A percentile compares a stretch with the other conserved stretches of the same genome.
Conservation (phyloP, 192 early-diverging fungal genomes). For the Spizellomyces sp. region DNA sequence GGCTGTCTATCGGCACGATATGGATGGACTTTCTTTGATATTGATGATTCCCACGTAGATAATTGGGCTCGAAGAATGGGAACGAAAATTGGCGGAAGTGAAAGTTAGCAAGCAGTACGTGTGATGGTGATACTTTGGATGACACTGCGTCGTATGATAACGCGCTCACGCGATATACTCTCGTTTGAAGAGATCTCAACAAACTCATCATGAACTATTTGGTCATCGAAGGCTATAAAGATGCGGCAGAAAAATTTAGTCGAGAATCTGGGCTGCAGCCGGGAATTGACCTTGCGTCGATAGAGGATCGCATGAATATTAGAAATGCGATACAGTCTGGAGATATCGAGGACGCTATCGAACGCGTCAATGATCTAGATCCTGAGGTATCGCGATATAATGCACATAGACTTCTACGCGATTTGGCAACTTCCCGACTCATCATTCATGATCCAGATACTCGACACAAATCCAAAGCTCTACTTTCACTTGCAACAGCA, state of each 20-base stretch:
- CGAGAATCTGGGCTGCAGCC: slow-evolving; percentile 81
- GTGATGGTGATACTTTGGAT: background rate
- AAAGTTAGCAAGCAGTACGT: slow-evolving; percentile 80
- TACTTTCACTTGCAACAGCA: slow-evolving; percentile 98
- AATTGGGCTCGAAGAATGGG: slow-evolving; percentile 75
- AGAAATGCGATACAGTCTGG: slow-evolving; percentile 89
- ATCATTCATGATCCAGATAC: slow-evolving; percentile 56
- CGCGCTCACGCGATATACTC: background rate
- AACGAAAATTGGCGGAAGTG: slow-evolving; percentile 77
- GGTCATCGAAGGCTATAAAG: slow-evolving; percentile 98
- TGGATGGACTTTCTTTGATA: too few species aligned
- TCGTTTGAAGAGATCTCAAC: slow-evolving; percentile 74
- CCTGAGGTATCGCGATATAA: slow-evolving; percentile 77
- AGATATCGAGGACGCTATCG: slow-evolving; percentile 91
- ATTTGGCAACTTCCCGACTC: background rate
- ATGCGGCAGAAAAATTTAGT: slow-evolving; percentile 96
- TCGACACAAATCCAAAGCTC: slow-evolving; percentile 91
- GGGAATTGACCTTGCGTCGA: slow-evolving; percentile 80
- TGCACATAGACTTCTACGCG: background rate
- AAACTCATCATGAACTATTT: slow-evolving; percentile 99
- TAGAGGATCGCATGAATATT: slow-evolving; percentile 95
- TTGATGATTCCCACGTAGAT: background rate
- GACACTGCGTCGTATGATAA: background rate
- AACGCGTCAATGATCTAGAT: slow-evolving; percentile 97
- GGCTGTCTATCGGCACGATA: too few species aligned